Conservation (phyloP, 257 asterid genomes). For the Cruciata laevipes region DNA sequence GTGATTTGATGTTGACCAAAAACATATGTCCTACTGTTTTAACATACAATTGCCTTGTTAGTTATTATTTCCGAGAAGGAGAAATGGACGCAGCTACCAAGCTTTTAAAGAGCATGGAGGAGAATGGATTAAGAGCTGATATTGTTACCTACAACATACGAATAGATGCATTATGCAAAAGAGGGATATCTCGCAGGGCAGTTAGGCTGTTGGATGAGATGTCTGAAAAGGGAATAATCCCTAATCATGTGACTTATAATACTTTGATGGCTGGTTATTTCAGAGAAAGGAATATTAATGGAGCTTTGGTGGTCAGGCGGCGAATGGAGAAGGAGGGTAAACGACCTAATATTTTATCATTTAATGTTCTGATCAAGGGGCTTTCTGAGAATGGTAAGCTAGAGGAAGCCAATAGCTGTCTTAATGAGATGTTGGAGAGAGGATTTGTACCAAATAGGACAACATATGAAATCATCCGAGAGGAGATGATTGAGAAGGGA, state of each 20-base stretch:
- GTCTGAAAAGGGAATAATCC: constrained; percentile 44
- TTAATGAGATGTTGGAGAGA: constrained; percentile 91
- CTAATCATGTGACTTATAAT: constrained; percentile 69
- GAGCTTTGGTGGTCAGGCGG: constrained; percentile 57
- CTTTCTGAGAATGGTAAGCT: constrained; percentile 49
- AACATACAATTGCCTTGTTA: constrained; percentile 71
- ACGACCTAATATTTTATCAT: constrained; percentile 65
- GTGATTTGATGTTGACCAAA: constrained; percentile 45
- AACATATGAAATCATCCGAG: constrained; percentile 67
- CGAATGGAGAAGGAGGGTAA: constrained; percentile 79
- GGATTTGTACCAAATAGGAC: constrained; percentile 68
- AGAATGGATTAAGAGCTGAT: constrained; percentile 55
- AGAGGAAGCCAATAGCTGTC: constrained; percentile 59
- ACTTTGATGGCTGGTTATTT: constrained; percentile 62
- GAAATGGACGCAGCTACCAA: constrained; percentile 36
- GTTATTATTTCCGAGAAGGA: constrained; percentile 55
- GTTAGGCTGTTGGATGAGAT: constrained; percentile 69
- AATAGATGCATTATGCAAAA: constrained; percentile 60
- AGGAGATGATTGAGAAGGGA: constrained; percentile 83
- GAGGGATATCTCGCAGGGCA: constrained; percentile 54
- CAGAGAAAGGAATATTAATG: constrained; percentile 50
- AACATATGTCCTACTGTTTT: constrained; percentile 53
- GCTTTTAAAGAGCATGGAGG: constrained; percentile 59
- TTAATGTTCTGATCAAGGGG: constrained; percentile 69
- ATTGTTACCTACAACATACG: constrained; percentile 61